These are phyloP conservation scores for Crithidia bombi DNA, from an alignment of 208 protist genomes.

Conservation along the genomic window DNA sequence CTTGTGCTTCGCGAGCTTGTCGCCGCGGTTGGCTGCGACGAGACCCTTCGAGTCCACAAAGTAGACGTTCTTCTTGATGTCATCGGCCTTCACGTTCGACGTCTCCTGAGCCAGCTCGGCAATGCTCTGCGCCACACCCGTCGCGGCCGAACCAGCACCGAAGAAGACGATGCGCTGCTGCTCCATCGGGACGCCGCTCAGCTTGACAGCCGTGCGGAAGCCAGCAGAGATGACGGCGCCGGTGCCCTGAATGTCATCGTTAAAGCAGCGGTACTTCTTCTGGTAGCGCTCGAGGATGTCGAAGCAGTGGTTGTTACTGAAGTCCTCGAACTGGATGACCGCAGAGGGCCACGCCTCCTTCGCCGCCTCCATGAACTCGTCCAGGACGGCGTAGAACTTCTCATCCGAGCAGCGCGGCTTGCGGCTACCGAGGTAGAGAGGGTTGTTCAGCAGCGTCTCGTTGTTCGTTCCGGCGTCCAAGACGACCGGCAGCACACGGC, in stretches of 20 bases:
- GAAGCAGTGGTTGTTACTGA: slow-evolving; percentile 95
- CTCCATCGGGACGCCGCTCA: slow-evolving; percentile 45
- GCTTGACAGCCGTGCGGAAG: slow-evolving; percentile 87
- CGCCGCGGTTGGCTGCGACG: slow-evolving; percentile 83
- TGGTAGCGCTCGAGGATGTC: slow-evolving; percentile 94
- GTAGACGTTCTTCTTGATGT: slow-evolving; percentile 84
- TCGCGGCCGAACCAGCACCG: slow-evolving; percentile 94
- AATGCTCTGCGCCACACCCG: slow-evolving; percentile 95
- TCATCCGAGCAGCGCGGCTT: slow-evolving; percentile 58
- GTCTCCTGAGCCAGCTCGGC: slow-evolving; percentile 64
- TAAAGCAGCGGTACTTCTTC: slow-evolving; percentile 94
- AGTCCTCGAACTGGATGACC: slow-evolving; percentile 97
- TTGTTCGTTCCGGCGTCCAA: slow-evolving; percentile 95
- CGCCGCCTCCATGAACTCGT: slow-evolving; percentile 93
- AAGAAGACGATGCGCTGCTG: slow-evolving; percentile 86
- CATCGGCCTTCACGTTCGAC: slow-evolving; percentile 59
- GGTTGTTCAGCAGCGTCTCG: slow-evolving; percentile 65
- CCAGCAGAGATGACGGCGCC: slow-evolving; percentile 94
- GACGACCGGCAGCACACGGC: slow-evolving; percentile 82
- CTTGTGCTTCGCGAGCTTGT: slow-evolving; percentile 89
- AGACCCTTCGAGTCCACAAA: slow-evolving; percentile 94
- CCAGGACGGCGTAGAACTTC: slow-evolving; percentile 88
- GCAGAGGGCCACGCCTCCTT: slow-evolving; percentile 83
- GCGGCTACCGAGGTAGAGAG: slow-evolving; percentile 86
- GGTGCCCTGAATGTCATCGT: slow-evolving; percentile 98